Percentiles rank a stretch among this genome's conserved stretches.
These are phyloP conservation scores for Symbiodinium pilosum DNA, from an alignment of 73 alveolate genomes.

Conservation along the genomic window DNA sequence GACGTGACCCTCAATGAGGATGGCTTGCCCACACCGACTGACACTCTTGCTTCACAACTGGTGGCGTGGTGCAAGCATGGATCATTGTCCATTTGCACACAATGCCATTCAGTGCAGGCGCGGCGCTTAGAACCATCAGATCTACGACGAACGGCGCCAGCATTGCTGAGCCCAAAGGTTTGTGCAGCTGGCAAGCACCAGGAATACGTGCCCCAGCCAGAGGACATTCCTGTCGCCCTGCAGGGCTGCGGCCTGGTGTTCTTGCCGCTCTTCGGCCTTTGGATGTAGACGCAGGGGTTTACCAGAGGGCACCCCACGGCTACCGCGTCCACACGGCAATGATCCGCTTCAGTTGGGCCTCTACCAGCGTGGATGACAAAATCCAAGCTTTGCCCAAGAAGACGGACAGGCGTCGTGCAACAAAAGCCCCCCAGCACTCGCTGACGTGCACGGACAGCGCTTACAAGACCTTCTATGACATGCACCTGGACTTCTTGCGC, in stretches of 20 bases:
- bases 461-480: background rate
- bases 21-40: background rate
- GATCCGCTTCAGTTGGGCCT: constrained; percentile 20
- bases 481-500: constrained; percentile 27
- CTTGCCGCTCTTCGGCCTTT: constrained; percentile 59
- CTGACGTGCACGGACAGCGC: background rate
- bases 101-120: constrained; percentile 34
- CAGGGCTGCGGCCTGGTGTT: background rate
- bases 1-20: constrained; percentile 30
- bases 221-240: constrained; percentile 9
- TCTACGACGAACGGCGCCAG: background rate
- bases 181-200: constrained; percentile 30
- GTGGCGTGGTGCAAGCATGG: constrained; percentile 76
- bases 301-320: constrained; percentile 5
- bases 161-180: background rate
- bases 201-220: constrained; percentile 39
- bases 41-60: background rate
- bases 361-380: background rate
- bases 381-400: background rate
- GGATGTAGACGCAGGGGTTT: background rate
- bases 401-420: background rate
- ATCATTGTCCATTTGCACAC: constrained; percentile 29
- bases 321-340: constrained; percentile 45
- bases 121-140: constrained; percentile 4
- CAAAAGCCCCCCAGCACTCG: background rate